These are phyloP conservation scores for Tetraselmis chui DNA, from an alignment of 139 green algal species.

Conservation along the genomic window DNA sequence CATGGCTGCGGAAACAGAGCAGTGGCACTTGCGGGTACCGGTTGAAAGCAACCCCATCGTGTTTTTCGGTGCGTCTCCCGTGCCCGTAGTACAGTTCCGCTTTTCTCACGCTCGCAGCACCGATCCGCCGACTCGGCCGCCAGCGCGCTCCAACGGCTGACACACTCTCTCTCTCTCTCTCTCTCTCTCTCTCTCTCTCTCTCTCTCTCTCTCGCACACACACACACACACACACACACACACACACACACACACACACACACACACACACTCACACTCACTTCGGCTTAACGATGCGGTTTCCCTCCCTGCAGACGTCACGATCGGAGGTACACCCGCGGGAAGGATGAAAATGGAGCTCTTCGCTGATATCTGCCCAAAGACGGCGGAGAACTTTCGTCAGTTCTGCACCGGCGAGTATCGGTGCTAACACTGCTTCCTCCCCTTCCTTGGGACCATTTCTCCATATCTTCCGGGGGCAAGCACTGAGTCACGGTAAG, in stretches of 20 bases:
- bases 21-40: slow-evolving; percentile 72
- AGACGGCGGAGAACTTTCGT: slow-evolving; percentile 84
- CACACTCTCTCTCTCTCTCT: not conserved
- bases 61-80: slow-evolving; percentile 73
- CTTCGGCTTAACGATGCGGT: not conserved
- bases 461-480: no score
- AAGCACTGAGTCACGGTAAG: no score
- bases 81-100: not conserved
- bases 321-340: slow-evolving; percentile 62
- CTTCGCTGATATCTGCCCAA: slow-evolving; percentile 77
- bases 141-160: not conserved
- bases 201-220: not conserved
- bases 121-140: not conserved
- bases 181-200: not conserved
- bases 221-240: not conserved
- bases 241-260: not conserved
- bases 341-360: slow-evolving; percentile 90
- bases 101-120: not conserved
- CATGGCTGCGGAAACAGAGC: slow-evolving; percentile 12
- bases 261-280: not conserved
- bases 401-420: slow-evolving; percentile 93
- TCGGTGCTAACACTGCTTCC: no score
- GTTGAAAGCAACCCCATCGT: slow-evolving; percentile 80
- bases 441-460: no score
- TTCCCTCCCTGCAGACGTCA: slow-evolving; percentile 63